Base-by-base conservation (phyloP, 73 alveolate species). In the Blepharisma japonicum region DNA sequence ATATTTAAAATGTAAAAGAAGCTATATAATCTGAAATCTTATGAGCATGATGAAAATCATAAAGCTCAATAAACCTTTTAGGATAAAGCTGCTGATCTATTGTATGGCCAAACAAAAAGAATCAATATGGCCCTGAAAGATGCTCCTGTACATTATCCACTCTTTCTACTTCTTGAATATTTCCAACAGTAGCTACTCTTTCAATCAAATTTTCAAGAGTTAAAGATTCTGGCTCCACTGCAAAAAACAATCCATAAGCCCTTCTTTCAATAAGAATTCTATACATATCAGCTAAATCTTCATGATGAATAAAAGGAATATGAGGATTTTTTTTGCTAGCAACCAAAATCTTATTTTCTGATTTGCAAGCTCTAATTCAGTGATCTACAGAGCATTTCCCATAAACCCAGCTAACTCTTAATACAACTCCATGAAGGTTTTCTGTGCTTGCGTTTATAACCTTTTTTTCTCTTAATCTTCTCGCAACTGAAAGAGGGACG, bases 161-260 rank as follows among this genome's bases (percentile, higher is more conserved):
- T 0, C 74, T 61, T n/a, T 20, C 74, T 8, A 61, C 74, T 61
- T 61, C 74, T 5, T 2, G 74, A 4, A 61, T 38, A 9, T 39
- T 39, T 2, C 4, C 23, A 14, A 61, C 49, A 2, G 14, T 61
- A 14, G 14, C 23, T 0, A 39, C 74, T 61, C 0, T 1, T 25
- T 61, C 74, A 3, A 61, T 61, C 18, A 61, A n/a, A 2, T 61
- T 38, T 14, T 25, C 46, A 14, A 25, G 46, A 25, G 14, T 5
- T 18, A 39, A 9, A 61, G 47, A n/a, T 20, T 8, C 18, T 8
- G 47, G n/a, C 23, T 61, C 74, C 3, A 14, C 11, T 2, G 47
- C 47, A 20, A 39, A 8, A 61, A 61, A 61, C n/a, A n/a, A 18
- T 18, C 74, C 74, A 20, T n/a, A 18, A 14, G 50, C 74, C 49